Conservation (phyloP, 345 rosid genomes). For the Eucalyptus grandis region DNA sequence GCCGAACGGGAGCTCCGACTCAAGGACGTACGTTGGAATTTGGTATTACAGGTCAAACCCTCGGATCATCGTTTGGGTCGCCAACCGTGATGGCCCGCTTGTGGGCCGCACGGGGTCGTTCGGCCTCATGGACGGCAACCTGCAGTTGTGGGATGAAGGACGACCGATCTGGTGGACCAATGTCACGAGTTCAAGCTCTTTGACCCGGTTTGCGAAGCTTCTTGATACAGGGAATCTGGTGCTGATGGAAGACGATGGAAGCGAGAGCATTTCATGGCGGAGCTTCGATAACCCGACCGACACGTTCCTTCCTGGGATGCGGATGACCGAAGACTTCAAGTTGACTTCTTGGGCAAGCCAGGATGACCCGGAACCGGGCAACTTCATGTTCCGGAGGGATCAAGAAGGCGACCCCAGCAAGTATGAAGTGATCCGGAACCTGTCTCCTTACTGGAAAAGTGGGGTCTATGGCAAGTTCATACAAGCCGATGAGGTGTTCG, state of each 20-base stretch:
- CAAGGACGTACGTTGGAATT: constrained; percentile 23
- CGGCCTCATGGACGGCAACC: constrained; percentile 14
- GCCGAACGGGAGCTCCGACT: not conserved
- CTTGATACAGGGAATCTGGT: constrained; percentile 21
- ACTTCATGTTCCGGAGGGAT: constrained; percentile 10
- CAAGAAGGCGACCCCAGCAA: not conserved
- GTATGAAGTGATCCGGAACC: not conserved
- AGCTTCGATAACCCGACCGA: constrained; percentile 41
- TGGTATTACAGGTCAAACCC: constrained; percentile 19
- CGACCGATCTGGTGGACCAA: not conserved
- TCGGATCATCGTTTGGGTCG: constrained; percentile 29
- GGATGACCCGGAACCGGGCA: constrained; percentile 42
- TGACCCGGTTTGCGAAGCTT: constrained; percentile 1
- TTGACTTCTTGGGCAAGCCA: constrained; percentile 39
- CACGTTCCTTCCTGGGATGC: constrained; percentile 52
- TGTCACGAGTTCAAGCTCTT: not conserved
- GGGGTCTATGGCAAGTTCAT: not conserved
- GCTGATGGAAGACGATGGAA: not conserved
- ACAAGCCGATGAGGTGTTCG: not conserved
- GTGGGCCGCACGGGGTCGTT: not conserved
- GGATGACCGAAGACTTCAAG: not conserved
- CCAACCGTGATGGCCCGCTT: constrained; percentile 25
- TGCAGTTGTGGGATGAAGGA: constrained; percentile 1
- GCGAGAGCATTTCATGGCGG: constrained; percentile 9
- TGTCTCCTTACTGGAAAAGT: not conserved